Percentiles rank a stretch among this genome's conserved stretches.
Evolutionary conservation across 169 alveolate species (phyloP).

Genomic region (Plasmodium gonderi): DNA sequence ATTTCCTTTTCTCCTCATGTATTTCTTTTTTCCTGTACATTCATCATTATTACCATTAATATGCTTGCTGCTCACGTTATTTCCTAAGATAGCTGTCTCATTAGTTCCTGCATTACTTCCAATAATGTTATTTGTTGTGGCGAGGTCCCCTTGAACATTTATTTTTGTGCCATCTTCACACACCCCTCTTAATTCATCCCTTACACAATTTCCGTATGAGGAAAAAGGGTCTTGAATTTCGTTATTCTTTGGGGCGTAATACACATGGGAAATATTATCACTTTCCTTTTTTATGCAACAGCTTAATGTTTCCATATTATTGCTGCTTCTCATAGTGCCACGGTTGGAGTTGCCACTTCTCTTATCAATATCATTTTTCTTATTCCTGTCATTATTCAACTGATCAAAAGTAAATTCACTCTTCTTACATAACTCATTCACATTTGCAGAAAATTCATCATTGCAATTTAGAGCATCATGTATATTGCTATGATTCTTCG

Average conservation of each 20-base stretch:
- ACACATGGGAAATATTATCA: not conserved
- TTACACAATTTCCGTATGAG: not conserved
- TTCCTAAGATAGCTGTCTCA: too few species aligned
- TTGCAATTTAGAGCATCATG: not conserved
- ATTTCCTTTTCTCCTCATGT: constrained; percentile 25
- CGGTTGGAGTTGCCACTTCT: not conserved
- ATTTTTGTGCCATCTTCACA: not conserved
- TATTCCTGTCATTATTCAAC: not conserved
- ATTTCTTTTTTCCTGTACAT: not conserved
- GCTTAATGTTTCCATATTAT: not conserved
- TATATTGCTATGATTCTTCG: not conserved
- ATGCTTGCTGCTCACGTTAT: not conserved
- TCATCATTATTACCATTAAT: not conserved
- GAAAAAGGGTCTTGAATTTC: not conserved
- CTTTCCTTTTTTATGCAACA: not conserved
- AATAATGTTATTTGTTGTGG: not conserved
- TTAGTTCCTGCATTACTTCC: too few species aligned
- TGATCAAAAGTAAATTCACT: not conserved
- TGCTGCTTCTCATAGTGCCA: not conserved
- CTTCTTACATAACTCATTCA: constrained; percentile 5
- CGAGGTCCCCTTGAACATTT: not conserved
- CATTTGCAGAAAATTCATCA: not conserved
- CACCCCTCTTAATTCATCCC: not conserved
- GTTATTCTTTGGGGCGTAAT: not conserved
- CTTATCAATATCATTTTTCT: too few species aligned